Evolutionary conservation across 768 basidiomycete genomes (phyloP), one percentile per base, ranked within the genome.

Genomic region (Neoboletus subvelutipes): DNA sequence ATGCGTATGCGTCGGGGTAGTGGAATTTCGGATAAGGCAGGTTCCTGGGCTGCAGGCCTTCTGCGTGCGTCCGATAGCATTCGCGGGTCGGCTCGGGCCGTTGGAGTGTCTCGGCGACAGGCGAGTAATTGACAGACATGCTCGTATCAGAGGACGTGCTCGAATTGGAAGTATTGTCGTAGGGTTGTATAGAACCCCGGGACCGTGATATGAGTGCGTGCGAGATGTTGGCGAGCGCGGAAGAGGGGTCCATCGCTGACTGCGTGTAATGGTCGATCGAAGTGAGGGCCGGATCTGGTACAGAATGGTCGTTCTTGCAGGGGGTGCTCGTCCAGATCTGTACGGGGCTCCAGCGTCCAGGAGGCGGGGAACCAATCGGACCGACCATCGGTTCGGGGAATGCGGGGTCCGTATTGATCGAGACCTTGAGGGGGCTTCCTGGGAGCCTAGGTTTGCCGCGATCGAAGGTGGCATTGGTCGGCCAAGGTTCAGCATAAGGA

Each of bases 301-400:
- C 18, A 28, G 17, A 17, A 15, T 31, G 20, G 40, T 64, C 53
- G 22, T 24, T 17, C 55, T 60, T 65, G 42, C 8, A 54, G 3
- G 68, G 68, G 0, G 68, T 68, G 49, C 68, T 70, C 36, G 64
- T 64, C 67, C 67, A 70, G 9, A 70, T 56, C 24, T 61, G 49
- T 2, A 45, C 10, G 10, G 66, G 48, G 42, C 37, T 48, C 66
- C 66, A 67, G 22, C 28, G 55, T 26, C 41, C 49, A 20, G 58
- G 63, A 1, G 54, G 48, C 4, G 60, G 54, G 6, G 66, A 59
- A n/a, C 26, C 58, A 2, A 61, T 58, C 24, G 51, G 48, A 0
- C 18, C 28, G 26, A 59, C 24, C 46, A 59, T 55, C 20, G 56
- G 20, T 22, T 40, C 56, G 26, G 52, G 15, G 41, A 62, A 51